A percentile compares a stretch with the other conserved stretches of the same genome.
Conservation (phyloP, 768 basidiomycete species). For the Xerocomellus amylosporus region DNA sequence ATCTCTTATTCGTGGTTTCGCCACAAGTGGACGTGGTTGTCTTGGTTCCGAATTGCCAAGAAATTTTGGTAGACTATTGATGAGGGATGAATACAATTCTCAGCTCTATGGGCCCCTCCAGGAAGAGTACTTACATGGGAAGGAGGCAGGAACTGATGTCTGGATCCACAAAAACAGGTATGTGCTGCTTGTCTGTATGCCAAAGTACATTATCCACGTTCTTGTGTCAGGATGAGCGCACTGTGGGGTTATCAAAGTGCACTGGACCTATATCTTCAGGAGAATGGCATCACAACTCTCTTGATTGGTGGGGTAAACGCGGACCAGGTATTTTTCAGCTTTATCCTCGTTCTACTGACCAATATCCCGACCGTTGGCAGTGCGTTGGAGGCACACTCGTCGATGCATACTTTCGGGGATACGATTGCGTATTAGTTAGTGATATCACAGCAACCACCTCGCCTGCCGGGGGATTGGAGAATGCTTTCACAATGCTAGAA, state of each 20-base stretch:
- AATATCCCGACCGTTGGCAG: constrained; percentile 26
- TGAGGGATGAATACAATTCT: constrained; percentile 58
- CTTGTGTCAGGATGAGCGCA: constrained; percentile 52
- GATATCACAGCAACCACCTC: constrained; percentile 65
- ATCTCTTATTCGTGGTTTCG: constrained; percentile 53
- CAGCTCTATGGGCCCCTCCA: constrained; percentile 65
- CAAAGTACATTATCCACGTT: neutral
- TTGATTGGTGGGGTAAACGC: constrained; percentile 66
- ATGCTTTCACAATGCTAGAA: constrained; percentile 52
- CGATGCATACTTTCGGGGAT: constrained; percentile 63
- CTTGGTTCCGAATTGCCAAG: constrained; percentile 55
- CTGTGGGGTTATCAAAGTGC: constrained; percentile 64
- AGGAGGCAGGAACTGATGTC: constrained; percentile 55
- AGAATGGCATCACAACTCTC: constrained; percentile 59
- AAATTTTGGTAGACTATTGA: constrained; percentile 52
- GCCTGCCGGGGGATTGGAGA: constrained; percentile 53
- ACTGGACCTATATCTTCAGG: constrained; percentile 59
- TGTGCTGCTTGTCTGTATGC: neutral
- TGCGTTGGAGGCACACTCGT: constrained; percentile 64
- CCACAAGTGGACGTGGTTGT: constrained; percentile 45
- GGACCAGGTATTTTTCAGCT: constrained; percentile 47
- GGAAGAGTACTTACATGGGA: constrained; percentile 49
- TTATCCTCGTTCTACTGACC: neutral
- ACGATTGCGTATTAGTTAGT: constrained; percentile 56
- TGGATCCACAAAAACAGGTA: constrained; percentile 75